Conservation (phyloP, 306 rosid species). For the Myrica gale region DNA sequence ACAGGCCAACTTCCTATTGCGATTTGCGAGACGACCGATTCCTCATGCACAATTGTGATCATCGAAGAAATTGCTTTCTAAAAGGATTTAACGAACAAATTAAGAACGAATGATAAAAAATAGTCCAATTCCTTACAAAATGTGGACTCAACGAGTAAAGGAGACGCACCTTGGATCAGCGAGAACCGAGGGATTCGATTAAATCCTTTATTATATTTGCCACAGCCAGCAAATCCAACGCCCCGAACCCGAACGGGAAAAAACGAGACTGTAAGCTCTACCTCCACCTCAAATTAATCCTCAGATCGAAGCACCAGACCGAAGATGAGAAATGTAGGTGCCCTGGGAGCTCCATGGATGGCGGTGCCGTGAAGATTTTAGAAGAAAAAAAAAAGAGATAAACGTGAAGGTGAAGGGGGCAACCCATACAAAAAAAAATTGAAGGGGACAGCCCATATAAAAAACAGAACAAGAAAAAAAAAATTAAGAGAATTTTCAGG, state of each 20-base stretch:
- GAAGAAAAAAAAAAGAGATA: too few relatives aligned
- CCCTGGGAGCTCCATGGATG: background rate
- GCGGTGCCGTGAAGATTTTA: background rate
- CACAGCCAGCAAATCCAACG: background rate
- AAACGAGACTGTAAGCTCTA: constrained; percentile 1
- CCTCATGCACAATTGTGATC: background rate
- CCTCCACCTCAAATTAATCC: background rate
- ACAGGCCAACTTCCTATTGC: background rate
- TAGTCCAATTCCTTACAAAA: background rate
- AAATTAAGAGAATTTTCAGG: too few relatives aligned
- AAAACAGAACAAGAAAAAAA: too few relatives aligned
- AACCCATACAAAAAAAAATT: too few relatives aligned
- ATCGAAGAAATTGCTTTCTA: background rate
- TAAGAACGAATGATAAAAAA: too few relatives aligned
- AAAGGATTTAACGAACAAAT: too few relatives aligned
- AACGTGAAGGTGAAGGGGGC: too few relatives aligned
- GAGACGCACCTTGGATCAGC: background rate
- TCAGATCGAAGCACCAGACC: background rate
- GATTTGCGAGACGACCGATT: background rate
- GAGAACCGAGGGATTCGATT: background rate
- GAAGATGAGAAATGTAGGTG: background rate
- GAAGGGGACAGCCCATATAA: too few relatives aligned
- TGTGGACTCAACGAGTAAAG: background rate
- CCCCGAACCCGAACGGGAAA: background rate
- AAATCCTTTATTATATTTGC: background rate